phyloP scores from a whole-genome alignment of 371 early-diverging fungal genomes.

The Haplosporangium sp. region DNA sequence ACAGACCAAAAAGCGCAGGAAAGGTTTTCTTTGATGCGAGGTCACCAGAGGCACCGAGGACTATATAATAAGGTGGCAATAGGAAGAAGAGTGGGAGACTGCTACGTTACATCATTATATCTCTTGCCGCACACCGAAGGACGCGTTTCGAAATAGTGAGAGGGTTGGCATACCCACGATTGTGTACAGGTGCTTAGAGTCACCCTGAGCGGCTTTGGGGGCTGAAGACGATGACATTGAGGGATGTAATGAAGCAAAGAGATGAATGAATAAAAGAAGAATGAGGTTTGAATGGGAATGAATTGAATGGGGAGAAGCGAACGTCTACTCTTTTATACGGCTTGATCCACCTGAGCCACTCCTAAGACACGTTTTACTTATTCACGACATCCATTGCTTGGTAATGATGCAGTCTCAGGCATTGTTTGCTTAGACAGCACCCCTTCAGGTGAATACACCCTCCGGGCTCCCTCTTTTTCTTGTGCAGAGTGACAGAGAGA shows the following conservation, averaged over 20 bases:
- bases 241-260: neutral
- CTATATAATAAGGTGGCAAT: constrained; percentile 44
- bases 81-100: neutral
- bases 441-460: no score
- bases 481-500: no score
- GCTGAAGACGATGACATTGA: constrained; percentile 18
- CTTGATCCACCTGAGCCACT: neutral
- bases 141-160: neutral
- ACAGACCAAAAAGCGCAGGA: constrained; percentile 94
- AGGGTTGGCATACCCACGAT: constrained; percentile 30
- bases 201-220: constrained; percentile 16
- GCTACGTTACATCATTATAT: no score
- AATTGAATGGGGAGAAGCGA: neutral
- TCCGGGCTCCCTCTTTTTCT: no score
- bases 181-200: constrained; percentile 43
- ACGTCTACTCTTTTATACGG: no score
- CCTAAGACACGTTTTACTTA: no score
- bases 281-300: constrained; percentile 1
- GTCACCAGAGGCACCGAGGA: constrained; percentile 95
- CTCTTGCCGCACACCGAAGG: neutral
- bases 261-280: constrained; percentile 6
- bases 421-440: no score
- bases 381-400: no score
- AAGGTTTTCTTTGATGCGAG: constrained; percentile 98
- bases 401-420: no score